Conservation (phyloP, 2,329 filamentous ascomycete genomes). For the Talaromyces sp. region DNA sequence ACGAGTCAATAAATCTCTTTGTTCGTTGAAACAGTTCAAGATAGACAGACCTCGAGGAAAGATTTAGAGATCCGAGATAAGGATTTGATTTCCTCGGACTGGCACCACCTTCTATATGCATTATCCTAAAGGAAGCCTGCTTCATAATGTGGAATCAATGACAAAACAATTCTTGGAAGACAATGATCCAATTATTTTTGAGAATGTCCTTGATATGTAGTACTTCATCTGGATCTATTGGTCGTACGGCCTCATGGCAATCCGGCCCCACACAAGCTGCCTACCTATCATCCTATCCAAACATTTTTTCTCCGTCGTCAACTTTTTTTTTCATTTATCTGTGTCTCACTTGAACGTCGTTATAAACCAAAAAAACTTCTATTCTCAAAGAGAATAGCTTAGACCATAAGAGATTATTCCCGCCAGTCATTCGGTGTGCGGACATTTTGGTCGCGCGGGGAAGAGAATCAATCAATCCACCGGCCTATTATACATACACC, state of each 20-base stretch:
- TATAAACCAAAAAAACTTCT: not conserved
- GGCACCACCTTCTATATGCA: no score
- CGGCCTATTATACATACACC: not conserved
- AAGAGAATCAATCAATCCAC: not conserved
- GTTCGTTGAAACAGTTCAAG: no score
- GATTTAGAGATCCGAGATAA: no score
- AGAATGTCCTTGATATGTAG: not conserved
- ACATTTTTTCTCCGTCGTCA: not conserved
- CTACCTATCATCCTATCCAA: not conserved
- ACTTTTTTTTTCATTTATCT: not conserved
- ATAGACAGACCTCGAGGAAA: no score
- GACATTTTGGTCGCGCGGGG: not conserved
- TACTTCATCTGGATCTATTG: not conserved
- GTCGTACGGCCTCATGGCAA: not conserved
- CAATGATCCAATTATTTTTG: not conserved
- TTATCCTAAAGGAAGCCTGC: no score
- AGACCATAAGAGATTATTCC: not conserved
- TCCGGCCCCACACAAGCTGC: constrained; percentile 9
- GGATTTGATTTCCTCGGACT: no score
- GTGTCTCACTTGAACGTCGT: not conserved
- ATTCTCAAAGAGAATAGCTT: not conserved
- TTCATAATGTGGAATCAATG: no score
- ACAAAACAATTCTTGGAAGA: no score
- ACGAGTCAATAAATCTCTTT: not conserved
- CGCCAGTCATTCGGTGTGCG: not conserved